phyloP scores from a whole-genome alignment of 768 basidiomycete genomes.

The Lactifluus volemus region DNA sequence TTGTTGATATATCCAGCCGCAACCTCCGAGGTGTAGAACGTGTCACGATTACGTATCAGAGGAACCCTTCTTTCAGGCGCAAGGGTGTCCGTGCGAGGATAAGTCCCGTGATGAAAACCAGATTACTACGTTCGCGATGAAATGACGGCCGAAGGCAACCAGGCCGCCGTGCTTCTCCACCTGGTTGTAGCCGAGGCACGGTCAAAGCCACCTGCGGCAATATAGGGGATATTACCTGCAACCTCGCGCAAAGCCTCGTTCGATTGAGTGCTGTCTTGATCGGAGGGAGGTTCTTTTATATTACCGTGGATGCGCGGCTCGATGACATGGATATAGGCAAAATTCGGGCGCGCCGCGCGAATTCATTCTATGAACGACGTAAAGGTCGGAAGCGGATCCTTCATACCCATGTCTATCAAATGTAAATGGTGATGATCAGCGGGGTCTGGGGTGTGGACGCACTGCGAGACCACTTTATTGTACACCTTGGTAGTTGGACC shows the following conservation, averaged over 20 bases:
- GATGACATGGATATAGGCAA: conserved; percentile 7
- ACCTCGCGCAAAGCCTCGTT: neutral
- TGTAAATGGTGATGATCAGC: neutral
- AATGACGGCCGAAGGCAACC: conserved; percentile 8
- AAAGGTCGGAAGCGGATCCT: conserved; percentile 9
- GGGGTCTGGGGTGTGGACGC: too few species aligned
- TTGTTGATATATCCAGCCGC: neutral
- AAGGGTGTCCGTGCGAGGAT: neutral
- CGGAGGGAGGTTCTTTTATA: too few species aligned
- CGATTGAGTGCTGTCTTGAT: neutral
- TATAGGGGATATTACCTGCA: neutral
- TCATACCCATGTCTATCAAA: conserved; percentile 11
- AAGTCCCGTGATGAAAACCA: neutral
- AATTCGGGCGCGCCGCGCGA: neutral
- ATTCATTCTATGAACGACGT: neutral
- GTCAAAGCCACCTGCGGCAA: conserved; percentile 5
- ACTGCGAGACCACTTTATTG: too few species aligned
- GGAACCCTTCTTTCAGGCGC: conserved; percentile 3
- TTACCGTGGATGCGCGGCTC: neutral
- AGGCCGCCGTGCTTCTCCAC: conserved; percentile 8
- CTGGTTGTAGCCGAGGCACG: neutral
- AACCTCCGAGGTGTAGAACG: neutral
- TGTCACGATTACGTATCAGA: neutral
- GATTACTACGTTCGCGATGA: conserved; percentile 7
- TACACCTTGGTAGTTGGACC: conserved; percentile 25